Conservation (phyloP, 768 basidiomycete species). For the Rhizopogon vulgaris region DNA sequence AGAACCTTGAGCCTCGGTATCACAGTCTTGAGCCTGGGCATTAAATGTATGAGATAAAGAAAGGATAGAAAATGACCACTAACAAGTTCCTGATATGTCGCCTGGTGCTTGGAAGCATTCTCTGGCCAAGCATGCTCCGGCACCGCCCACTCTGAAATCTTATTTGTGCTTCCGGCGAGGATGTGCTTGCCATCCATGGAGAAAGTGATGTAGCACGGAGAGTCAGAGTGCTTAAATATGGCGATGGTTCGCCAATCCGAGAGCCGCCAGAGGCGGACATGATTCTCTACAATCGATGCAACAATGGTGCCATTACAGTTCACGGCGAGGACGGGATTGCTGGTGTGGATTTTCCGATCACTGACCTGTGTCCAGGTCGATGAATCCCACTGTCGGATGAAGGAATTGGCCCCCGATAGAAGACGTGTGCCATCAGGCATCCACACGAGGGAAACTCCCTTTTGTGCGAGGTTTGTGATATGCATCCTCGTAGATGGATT, state of each 20-base stretch:
- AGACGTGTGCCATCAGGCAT: not conserved
- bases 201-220: not conserved
- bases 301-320: not conserved
- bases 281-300: not conserved
- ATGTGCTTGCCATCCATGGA: not conserved
- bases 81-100: not conserved
- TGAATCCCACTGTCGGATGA: not conserved
- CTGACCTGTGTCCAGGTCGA: not conserved
- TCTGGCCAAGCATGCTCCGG: not conserved
- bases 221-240: not conserved
- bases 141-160: not conserved
- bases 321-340: not conserved
- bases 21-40: too few species aligned
- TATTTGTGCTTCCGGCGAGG: not conserved
- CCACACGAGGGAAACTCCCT: not conserved
- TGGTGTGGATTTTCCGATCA: not conserved
- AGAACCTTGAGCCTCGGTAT: too few species aligned
- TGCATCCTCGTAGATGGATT: too few species aligned
- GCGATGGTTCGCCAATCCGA: not conserved
- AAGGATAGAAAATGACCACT: not conserved
- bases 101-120: not conserved
- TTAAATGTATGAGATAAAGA: not conserved
- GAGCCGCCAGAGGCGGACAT: slow-evolving; percentile 12
- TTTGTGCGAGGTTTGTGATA: not conserved
- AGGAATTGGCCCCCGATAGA: not conserved